phyloP scores from a whole-genome alignment of 169 alveolate species.

The Eimeria falciformis region DNA sequence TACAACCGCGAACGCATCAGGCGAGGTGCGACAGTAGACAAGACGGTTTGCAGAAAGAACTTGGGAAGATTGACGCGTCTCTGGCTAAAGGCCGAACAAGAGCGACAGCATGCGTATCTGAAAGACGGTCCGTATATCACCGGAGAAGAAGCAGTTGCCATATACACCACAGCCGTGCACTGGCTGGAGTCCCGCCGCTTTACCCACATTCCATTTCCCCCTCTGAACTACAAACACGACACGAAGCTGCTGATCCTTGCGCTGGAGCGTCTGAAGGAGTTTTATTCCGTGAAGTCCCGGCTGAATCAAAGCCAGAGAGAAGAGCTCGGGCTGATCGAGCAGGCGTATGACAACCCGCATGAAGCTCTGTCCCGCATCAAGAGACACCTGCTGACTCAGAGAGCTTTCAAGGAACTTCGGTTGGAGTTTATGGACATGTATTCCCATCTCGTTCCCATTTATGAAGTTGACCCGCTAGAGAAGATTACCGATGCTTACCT shows the following conservation, averaged over 20 bases:
- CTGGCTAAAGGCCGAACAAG: slow-evolving; percentile 95
- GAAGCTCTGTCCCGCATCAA: slow-evolving; percentile 99
- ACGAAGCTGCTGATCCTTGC: slow-evolving; percentile 98
- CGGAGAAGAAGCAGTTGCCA: slow-evolving; percentile 99
- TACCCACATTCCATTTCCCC: slow-evolving; percentile 99
- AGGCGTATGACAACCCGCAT: slow-evolving; percentile 99
- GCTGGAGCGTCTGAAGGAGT: slow-evolving; percentile 99
- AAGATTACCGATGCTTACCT: slow-evolving; percentile 99
- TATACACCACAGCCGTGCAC: slow-evolving; percentile 99
- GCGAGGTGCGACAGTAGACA: slow-evolving; percentile 99
- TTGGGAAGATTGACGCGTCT: slow-evolving; percentile 99
- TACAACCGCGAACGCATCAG: slow-evolving; percentile 99
- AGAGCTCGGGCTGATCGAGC: slow-evolving; percentile 99
- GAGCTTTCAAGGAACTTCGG: slow-evolving; percentile 99
- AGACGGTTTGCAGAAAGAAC: slow-evolving; percentile 99
- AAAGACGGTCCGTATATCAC: slow-evolving; percentile 99
- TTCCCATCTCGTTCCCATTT: slow-evolving; percentile 99
- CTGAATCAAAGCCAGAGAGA: slow-evolving; percentile 99
- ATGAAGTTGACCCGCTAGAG: slow-evolving; percentile 99
- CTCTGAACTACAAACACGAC: slow-evolving; percentile 99
- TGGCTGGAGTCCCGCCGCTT: slow-evolving; percentile 99
- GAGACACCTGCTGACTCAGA: slow-evolving; percentile 98
- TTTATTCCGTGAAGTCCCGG: slow-evolving; percentile 96
- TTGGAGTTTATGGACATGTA: slow-evolving; percentile 99
- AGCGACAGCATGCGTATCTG: slow-evolving; percentile 98